Percentiles rank a stretch among this genome's conserved stretches.
phyloP scores from a whole-genome alignment of 2,329 filamentous ascomycete species.

The Penicillium concentricum region DNA sequence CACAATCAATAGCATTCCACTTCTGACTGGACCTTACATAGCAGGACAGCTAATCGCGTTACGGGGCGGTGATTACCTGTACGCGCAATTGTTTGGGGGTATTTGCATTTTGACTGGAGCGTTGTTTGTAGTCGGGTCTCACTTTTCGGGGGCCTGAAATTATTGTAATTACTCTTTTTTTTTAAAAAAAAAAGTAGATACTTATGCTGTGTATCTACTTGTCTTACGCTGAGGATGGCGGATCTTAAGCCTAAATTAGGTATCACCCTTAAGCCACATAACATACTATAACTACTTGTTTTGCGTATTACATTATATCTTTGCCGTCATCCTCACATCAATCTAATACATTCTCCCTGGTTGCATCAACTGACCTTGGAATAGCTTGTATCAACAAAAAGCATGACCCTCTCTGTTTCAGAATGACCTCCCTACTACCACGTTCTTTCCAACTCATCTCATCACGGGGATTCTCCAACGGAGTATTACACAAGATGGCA shows the following conservation, averaged over 20 bases:
- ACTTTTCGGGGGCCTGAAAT: constrained; percentile 4
- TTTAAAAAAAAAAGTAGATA: too few species aligned
- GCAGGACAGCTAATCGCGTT: constrained; percentile 48
- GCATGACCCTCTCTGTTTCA: background rate
- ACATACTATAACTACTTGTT: background rate
- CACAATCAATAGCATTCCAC: constrained; percentile 45
- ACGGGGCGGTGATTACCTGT: constrained; percentile 42
- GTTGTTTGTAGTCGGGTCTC: constrained; percentile 8
- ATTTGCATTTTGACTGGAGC: constrained; percentile 10
- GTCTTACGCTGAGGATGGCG: background rate
- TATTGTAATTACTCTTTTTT: too few species aligned
- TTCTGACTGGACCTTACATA: constrained; percentile 48
- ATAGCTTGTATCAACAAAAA: background rate
- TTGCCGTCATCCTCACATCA: background rate
- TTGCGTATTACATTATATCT: background rate
- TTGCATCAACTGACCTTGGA: background rate
- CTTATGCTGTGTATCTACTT: background rate
- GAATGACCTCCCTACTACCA: background rate
- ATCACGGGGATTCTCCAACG: background rate
- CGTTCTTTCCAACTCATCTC: background rate
- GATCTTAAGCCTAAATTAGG: background rate
- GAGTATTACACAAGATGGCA: constrained; percentile 2
- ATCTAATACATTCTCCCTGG: background rate
- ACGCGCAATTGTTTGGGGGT: constrained; percentile 49
- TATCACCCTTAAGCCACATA: background rate